Evolutionary conservation across 2,329 filamentous ascomycete genomes (phyloP), one percentile per base, ranked within the genome.

Genomic region (Cadophora sp.): DNA sequence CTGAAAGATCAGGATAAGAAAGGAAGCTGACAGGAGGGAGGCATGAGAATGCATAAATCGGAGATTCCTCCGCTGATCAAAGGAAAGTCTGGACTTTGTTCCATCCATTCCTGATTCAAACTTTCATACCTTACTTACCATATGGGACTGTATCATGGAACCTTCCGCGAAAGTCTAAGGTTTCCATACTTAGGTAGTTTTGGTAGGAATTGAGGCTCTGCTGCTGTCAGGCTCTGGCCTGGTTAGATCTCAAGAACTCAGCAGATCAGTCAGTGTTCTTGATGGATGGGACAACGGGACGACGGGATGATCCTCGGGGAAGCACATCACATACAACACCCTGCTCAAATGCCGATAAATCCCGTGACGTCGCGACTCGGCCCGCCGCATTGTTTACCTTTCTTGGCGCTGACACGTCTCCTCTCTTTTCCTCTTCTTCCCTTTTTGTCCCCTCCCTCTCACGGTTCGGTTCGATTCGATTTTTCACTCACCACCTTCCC

Each of bases 331-430:
- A 2, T 18, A 18, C 41, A 39, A 30, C 27, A 30, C 27, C 27
- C 27, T 30, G 41, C 18, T 9, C 14, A 45, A 16, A 45, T 13
- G 41, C 41, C 36, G 36, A 39, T 39, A 13, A 8, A 39, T 39
- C 50, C 50, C 50, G 50, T 53, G 50, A 53, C 27, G 5, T 4
- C 50, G 50, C 50, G 50, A 53, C 50, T 53, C 50, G 50, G 50
- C 3, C 50, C 50, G 27, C 24, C 11, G 50, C 50, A 33, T 53
- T 53, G 50, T 53, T 53, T 53, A 33, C 18, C 3, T n/a, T n/a
- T 53, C 50, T 53, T 53, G 50, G 50, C 50, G 50, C 50, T 53
- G 50, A 53, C 50, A 53, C 50, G 50, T 53, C 50, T 53, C 45
- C 11, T 20, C 22, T 48, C 22, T 7, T 30, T 30, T 16, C n/a